These are phyloP conservation scores for Drechslera avenae DNA, from an alignment of 2,329 filamentous ascomycete species.

Conservation along the genomic window DNA sequence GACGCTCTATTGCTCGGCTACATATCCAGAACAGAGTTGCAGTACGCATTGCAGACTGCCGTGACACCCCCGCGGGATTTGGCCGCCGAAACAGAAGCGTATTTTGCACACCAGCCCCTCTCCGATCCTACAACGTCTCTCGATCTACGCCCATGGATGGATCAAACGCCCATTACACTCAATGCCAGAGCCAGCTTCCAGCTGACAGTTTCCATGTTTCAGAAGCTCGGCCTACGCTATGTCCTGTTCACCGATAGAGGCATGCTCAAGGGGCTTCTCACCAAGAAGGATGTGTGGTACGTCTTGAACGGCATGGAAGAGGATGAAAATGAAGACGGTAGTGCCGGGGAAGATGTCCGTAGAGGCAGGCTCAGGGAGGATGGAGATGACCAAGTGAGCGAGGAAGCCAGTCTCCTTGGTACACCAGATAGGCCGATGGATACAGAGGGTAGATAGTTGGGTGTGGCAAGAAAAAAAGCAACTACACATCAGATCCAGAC, in stretches of 20 bases:
- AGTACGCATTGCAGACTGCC: conserved; percentile 75
- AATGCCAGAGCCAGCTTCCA: conserved; percentile 76
- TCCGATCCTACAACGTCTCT: conserved; percentile 74
- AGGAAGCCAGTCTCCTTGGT: conserved; percentile 49
- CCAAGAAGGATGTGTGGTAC: conserved; percentile 98
- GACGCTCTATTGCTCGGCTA: conserved; percentile 86
- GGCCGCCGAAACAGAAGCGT: conserved; percentile 74
- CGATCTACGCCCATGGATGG: conserved; percentile 96
- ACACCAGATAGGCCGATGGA: conserved; percentile 30
- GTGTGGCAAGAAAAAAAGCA: neutral
- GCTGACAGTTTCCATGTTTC: conserved; percentile 90
- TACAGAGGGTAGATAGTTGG: conserved; percentile 13
- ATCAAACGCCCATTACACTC: conserved; percentile 93
- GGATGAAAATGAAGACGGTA: conserved; percentile 36
- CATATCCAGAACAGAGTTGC: conserved; percentile 88
- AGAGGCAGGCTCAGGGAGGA: conserved; percentile 45
- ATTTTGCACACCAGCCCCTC: conserved; percentile 82
- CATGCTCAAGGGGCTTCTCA: conserved; percentile 80
- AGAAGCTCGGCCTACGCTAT: conserved; percentile 89
- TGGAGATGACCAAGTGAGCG: conserved; percentile 33
- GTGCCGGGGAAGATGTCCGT: conserved; percentile 43
- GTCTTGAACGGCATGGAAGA: conserved; percentile 70
- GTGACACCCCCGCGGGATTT: conserved; percentile 63
- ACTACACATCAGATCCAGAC: too few species aligned
- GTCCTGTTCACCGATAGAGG: conserved; percentile 86